These are phyloP conservation scores for Wickerhamiella allomyrinae DNA, from an alignment of 805 yeast genomes.

Conservation along the genomic window DNA sequence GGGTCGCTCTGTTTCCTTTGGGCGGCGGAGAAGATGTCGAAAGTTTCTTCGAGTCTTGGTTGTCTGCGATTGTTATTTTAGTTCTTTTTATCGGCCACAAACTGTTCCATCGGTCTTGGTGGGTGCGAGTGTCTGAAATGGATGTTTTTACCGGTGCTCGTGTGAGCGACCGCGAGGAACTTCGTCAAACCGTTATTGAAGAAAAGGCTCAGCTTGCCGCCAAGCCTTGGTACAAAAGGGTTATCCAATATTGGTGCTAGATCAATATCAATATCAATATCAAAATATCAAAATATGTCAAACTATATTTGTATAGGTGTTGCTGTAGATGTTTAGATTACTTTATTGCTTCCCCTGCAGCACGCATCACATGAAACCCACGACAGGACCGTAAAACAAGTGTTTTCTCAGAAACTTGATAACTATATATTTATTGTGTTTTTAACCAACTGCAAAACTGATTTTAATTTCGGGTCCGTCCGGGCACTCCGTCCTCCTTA, in stretches of 20 bases:
- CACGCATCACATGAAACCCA: too few species aligned
- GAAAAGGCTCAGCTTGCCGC: conserved; percentile 6
- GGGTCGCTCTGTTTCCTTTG: conserved; percentile 67
- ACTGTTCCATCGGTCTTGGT: conserved; percentile 9
- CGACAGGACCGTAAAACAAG: too few species aligned
- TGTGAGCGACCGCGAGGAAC: conserved; percentile 9
- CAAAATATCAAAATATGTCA: too few species aligned
- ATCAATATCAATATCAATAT: too few species aligned
- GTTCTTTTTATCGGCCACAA: conserved; percentile 8
- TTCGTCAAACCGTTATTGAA: conserved; percentile 8
- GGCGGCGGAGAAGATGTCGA: conserved; percentile 24
- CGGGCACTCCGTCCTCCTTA: too few species aligned
- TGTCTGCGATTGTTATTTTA: conserved; percentile 47
- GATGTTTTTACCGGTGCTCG: conserved; percentile 15
- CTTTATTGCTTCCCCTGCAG: too few species aligned
- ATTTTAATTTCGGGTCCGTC: too few species aligned
- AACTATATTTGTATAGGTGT: too few species aligned
- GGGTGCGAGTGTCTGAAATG: conserved; percentile 9
- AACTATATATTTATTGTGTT: too few species aligned
- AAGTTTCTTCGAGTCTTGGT: conserved; percentile 39
- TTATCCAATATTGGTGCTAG: neutral
- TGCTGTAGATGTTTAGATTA: too few species aligned
- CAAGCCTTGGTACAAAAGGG: neutral
- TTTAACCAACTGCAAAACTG: too few species aligned
- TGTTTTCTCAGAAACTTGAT: too few species aligned